Conservation (phyloP, 495 filamentous ascomycete species). For the Podospora anserina region DNA sequence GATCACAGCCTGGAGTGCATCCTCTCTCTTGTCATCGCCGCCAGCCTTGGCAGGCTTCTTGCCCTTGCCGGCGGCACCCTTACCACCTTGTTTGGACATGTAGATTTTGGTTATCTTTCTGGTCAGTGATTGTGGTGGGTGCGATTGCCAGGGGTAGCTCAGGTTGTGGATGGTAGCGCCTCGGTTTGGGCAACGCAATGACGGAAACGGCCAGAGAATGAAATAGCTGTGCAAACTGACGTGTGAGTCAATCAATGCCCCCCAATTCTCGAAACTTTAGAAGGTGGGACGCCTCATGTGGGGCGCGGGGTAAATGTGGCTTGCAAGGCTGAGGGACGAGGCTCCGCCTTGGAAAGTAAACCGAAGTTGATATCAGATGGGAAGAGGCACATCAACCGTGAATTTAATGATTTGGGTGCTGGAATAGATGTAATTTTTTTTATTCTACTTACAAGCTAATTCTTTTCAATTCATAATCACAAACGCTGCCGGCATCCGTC, state of each 20-base stretch:
- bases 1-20: constrained; percentile 85
- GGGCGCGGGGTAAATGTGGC: constrained; percentile 20
- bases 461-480: no score
- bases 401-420: no score
- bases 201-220: background rate
- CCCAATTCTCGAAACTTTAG: constrained; percentile 12
- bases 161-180: background rate
- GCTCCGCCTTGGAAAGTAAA: background rate
- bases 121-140: background rate
- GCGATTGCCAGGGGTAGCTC: background rate
- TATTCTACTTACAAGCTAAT: no score
- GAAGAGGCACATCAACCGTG: no score
- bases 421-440: no score
- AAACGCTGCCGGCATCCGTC: no score
- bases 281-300: constrained; percentile 8
- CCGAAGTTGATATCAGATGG: no score
- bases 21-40: constrained; percentile 69
- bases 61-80: constrained; percentile 43
- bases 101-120: background rate
- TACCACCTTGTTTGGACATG: constrained; percentile 50
- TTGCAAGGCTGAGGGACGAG: constrained; percentile 19
- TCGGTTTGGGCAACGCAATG: background rate
- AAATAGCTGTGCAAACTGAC: background rate
- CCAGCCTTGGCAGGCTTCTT: constrained; percentile 55
- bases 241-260: constrained; percentile 25